phyloP scores from a whole-genome alignment of 225 moss, liverwort and hornwort species.

The Climacium dendroides region DNA sequence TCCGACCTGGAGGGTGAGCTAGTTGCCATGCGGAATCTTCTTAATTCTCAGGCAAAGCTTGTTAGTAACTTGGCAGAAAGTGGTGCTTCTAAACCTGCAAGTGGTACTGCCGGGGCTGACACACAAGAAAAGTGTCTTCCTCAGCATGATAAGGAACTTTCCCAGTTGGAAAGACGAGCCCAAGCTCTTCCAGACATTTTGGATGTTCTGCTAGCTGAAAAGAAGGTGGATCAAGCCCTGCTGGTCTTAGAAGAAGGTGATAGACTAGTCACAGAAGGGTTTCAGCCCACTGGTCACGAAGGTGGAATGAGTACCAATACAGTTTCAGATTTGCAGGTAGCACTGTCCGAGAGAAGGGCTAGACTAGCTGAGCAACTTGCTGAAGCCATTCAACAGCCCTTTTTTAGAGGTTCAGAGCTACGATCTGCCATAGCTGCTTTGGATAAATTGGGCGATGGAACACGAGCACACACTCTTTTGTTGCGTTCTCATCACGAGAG shows the following conservation, averaged over 20 bases:
- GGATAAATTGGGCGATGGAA: slow-evolving; percentile 81
- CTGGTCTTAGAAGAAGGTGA: slow-evolving; percentile 73
- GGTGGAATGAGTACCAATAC: slow-evolving; percentile 25
- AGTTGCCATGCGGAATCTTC: slow-evolving; percentile 77
- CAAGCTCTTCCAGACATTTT: slow-evolving; percentile 71
- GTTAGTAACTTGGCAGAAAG: slow-evolving; percentile 75
- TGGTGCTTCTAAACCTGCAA: slow-evolving; percentile 51
- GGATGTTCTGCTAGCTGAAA: slow-evolving; percentile 85
- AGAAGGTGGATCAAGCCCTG: slow-evolving; percentile 72
- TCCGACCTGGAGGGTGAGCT: slow-evolving; percentile 97
- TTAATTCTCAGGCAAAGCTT: slow-evolving; percentile 70
- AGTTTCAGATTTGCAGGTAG: slow-evolving; percentile 51
- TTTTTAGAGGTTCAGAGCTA: slow-evolving; percentile 79
- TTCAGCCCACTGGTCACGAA: slow-evolving; percentile 27
- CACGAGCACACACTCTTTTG: slow-evolving; percentile 85
- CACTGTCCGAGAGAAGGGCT: slow-evolving; percentile 67
- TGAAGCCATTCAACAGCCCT: slow-evolving; percentile 83
- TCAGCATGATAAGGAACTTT: slow-evolving; percentile 29
- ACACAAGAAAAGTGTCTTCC: slow-evolving; percentile 36
- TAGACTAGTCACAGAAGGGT: slow-evolving; percentile 58
- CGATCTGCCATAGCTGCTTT: slow-evolving; percentile 75
- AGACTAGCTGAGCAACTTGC: slow-evolving; percentile 93
- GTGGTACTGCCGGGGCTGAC: slow-evolving; percentile 9
- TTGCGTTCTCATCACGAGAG: slow-evolving; percentile 92
- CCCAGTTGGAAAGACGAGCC: slow-evolving; percentile 63